Evolutionary conservation across 345 rosid species (phyloP), one percentile per base, ranked within the genome.

Genomic region (Mercurialis annua): DNA sequence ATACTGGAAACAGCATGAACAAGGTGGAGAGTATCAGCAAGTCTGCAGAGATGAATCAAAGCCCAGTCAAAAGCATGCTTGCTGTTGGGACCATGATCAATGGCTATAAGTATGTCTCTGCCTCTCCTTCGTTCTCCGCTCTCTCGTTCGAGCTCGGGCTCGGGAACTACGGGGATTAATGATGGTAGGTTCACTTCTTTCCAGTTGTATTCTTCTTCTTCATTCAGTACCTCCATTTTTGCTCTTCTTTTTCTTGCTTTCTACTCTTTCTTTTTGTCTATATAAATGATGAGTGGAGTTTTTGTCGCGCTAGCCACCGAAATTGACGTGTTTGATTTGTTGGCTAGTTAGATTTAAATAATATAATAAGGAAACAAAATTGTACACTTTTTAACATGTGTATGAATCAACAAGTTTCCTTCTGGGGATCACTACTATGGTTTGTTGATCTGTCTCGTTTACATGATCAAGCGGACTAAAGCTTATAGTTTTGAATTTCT

Each of bases 1-100:
- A 11, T 69, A 92, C 95, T 83, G 57, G 95, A 84, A 76, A 92
- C 90, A 31, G 92, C 96, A 58, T 87, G 96, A 33, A 90, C 84
- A 59, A 92, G 92, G 66, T 90, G 95, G 48, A 92, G 59, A 61
- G 96, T 92, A 78, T 92, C 96, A 20, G 98, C 90, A 42, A 85
- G 82, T 40, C 95, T 80, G 76, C 93, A 87, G 76, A 92, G 74
- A 70, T 92, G 98, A 59, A 83, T 75, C 55, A 92, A 80, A 4
- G 89, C 87, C 92, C 92, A 87, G 67, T 85, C 85, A 52, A 87
- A 80, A 34, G 92, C 92, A 58, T 80, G 84, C 71, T 78, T 83
- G 81, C 89, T 84, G 7, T 87, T 85, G 59, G 87, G 89, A 3
- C 89, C 92, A 61, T 81, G 89, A 69, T 85, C 89, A n/a, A 85